Evolutionary conservation across 768 basidiomycete genomes (phyloP), one percentile per base, ranked within the genome.

Genomic region (Asterophora lycoperdoides): DNA sequence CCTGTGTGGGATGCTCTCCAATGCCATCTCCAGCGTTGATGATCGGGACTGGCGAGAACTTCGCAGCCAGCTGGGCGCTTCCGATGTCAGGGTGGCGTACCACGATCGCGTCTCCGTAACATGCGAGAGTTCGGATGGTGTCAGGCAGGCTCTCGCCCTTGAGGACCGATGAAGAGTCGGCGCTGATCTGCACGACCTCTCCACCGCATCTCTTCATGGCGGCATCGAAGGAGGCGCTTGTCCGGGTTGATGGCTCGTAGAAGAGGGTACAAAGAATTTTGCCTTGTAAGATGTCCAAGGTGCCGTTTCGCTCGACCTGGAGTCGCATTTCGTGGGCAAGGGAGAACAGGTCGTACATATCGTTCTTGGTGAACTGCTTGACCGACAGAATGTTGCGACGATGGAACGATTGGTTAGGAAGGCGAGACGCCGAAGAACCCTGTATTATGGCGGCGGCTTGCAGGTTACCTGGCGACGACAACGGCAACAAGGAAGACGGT

Each of bases 161-260:
- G 56, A 78, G 74, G 37, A 96, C 91, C 0, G 93, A 96, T 3
- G 93, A 94, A 1, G 77, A 76, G 45, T 92, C 89, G 2, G 80
- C 80, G 35, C 78, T 79, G 48, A 97, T 79, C 48, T 86, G 78
- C n/a, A 96, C 84, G 33, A 97, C 95, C 60, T 94, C 83, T 15
- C 96, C 96, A 20, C 96, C 96, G 60, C 93, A 93, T 42, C 96
- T 83, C 67, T 96, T 95, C 96, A 98, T 99, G 9, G 96, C 96
- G 2, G 95, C 87, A 63, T 99, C 95, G 60, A 99, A 99, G 8
- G 95, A 97, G 4, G 88, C 79, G 53, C 90, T 93, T 3, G 96
- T 99, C 29, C 96, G 79, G 2, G 96, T 99, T 2, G 93, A 96
- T 1, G 95, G 90, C 65, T 99, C 96, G 65, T 93, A 99, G 77